Evolutionary conservation across 2,329 filamentous ascomycete species (phyloP).

Genomic region (Cercospora nicotianae): DNA sequence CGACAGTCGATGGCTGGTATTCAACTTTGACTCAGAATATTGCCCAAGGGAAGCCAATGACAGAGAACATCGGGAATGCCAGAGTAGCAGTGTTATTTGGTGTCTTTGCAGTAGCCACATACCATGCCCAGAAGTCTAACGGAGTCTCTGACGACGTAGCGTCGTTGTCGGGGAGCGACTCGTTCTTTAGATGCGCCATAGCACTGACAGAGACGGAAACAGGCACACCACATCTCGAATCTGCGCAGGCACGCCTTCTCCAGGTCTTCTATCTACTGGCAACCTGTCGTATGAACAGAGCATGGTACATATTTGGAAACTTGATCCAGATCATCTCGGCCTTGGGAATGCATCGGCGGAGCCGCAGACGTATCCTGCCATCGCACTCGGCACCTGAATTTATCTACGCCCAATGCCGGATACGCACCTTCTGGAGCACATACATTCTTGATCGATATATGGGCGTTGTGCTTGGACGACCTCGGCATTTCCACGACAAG

Average conservation of each 20-base stretch:
- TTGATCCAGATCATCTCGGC: not conserved
- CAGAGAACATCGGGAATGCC: not conserved
- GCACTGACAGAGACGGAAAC: not conserved
- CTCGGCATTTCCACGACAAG: constrained; percentile 61
- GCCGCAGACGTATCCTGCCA: not conserved
- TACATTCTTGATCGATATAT: constrained; percentile 65
- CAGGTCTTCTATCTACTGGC: not conserved
- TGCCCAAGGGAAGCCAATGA: not conserved
- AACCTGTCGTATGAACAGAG: not conserved
- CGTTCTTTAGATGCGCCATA: not conserved
- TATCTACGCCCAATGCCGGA: constrained; percentile 47
- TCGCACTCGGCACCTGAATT: not conserved
- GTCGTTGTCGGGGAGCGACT: not conserved
- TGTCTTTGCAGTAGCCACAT: not conserved
- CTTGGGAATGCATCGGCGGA: not conserved
- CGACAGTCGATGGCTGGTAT: constrained; percentile 46
- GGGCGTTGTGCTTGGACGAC: constrained; percentile 62
- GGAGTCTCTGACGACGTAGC: not conserved
- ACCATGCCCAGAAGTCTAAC: not conserved
- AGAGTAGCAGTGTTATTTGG: not conserved
- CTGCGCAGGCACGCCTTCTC: not conserved
- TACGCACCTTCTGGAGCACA: constrained; percentile 62
- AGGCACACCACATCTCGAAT: not conserved
- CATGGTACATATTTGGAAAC: not conserved
- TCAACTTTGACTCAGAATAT: not conserved